Conservation (phyloP, 1,284 basidiomycete genomes). For the Cryptococcus floricola region DNA sequence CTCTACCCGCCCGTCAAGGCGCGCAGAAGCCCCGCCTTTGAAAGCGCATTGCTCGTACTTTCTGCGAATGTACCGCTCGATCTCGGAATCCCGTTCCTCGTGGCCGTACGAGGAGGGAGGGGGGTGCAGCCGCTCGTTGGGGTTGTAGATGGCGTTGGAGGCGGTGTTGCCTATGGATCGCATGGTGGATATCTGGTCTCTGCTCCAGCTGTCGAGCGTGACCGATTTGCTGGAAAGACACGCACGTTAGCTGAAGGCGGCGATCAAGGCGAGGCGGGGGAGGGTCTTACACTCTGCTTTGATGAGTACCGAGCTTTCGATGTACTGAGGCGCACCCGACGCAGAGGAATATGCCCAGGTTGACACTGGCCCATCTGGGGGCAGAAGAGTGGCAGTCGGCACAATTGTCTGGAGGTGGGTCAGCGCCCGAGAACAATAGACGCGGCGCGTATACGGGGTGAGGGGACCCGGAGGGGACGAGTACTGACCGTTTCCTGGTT, state of each 20-base stretch:
- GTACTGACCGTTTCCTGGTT: conserved; percentile 45
- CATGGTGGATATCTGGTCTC: conserved; percentile 43
- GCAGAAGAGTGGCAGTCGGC: conserved; percentile 45
- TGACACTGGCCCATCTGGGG: conserved; percentile 47
- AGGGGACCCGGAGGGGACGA: neutral
- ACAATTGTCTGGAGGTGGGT: conserved; percentile 34
- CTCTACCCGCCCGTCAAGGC: conserved; percentile 1
- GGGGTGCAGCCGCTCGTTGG: conserved; percentile 40
- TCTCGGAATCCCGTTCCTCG: conserved; percentile 45
- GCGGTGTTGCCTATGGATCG: conserved; percentile 38
- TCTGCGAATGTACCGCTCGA: conserved; percentile 44
- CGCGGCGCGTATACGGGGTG: neutral
- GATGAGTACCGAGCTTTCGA: conserved; percentile 47
- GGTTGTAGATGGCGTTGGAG: conserved; percentile 44
- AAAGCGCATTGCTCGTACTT: conserved; percentile 48
- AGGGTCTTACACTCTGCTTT: conserved; percentile 41
- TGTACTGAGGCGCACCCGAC: conserved; percentile 43
- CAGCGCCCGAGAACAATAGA: neutral
- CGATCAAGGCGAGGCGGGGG: neutral
- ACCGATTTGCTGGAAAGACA: conserved; percentile 38
- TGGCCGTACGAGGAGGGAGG: conserved; percentile 33
- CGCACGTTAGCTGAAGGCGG: neutral
- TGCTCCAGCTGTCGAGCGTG: conserved; percentile 48
- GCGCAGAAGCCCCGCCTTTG: conserved; percentile 17
- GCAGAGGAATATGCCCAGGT: conserved; percentile 46